These are phyloP conservation scores for Globisporangium cystogenes DNA, from an alignment of 352 stramenopile species.

Conservation along the genomic window DNA sequence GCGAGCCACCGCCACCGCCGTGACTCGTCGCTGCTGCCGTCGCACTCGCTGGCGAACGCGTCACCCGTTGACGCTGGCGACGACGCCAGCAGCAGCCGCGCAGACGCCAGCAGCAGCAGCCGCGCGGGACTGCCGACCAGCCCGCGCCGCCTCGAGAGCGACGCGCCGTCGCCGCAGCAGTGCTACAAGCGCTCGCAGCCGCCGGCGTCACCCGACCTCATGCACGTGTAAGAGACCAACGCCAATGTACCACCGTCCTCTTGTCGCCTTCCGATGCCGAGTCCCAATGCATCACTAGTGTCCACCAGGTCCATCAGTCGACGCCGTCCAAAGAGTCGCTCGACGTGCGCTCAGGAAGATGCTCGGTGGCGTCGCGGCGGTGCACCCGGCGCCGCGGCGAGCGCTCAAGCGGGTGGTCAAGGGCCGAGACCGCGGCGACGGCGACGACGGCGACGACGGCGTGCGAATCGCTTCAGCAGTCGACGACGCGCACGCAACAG, in stretches of 20 bases:
- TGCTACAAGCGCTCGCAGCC: conserved; percentile 59
- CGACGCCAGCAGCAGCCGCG: not conserved
- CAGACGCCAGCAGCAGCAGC: not conserved
- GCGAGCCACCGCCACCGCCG: not conserved
- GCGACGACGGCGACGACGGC: not conserved
- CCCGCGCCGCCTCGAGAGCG: conserved; percentile 13
- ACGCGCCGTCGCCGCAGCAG: conserved; percentile 21
- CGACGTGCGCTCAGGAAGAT: not conserved
- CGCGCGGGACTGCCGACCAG: conserved; percentile 21
- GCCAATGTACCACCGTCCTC: no score
- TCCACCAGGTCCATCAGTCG: no score
- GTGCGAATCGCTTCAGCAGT: not conserved
- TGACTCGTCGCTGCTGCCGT: conserved; percentile 1
- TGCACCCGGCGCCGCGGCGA: conserved; percentile 2
- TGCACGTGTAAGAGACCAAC: conserved; percentile 22
- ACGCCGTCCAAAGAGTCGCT: not conserved
- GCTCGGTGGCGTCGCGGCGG: conserved; percentile 1
- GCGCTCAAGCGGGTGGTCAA: conserved; percentile 10
- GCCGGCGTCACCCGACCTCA: conserved; percentile 25
- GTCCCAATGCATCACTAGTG: not conserved
- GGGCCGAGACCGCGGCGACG: not conserved
- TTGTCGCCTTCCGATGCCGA: no score
- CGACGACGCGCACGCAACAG: not conserved
- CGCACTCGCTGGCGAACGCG: conserved; percentile 9
- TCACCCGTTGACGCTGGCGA: conserved; percentile 2